phyloP scores from a whole-genome alignment of 257 asterid genomes.

The Nicotiana undulata region DNA sequence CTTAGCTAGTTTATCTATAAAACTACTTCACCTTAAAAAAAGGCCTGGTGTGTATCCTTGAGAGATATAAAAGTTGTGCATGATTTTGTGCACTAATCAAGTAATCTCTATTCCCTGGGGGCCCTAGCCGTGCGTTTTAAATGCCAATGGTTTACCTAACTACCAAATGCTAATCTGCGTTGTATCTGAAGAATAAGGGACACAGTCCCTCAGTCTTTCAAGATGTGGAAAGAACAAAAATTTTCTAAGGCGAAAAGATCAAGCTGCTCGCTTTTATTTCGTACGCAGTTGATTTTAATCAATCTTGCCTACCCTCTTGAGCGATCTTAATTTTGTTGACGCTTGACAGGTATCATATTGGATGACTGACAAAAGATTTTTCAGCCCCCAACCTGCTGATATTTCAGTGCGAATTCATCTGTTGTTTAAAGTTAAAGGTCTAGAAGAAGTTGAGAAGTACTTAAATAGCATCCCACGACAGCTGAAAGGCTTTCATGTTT shows the following conservation, averaged over 20 bases:
- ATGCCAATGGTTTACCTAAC: background rate
- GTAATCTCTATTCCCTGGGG: background rate
- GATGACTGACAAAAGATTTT: constrained; percentile 52
- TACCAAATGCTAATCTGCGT: background rate
- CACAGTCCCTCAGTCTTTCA: background rate
- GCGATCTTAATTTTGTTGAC: background rate
- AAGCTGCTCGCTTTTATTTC: background rate
- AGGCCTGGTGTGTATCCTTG: background rate
- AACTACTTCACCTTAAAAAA: background rate
- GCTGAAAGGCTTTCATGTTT: constrained; percentile 20
- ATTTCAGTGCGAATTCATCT: constrained; percentile 39
- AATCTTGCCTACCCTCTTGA: background rate
- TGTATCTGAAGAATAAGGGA: background rate
- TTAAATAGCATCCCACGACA: constrained; percentile 31
- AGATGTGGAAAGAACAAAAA: background rate
- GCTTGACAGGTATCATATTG: constrained; percentile 64
- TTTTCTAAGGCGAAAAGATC: background rate
- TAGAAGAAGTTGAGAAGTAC: constrained; percentile 50
- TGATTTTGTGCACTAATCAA: background rate
- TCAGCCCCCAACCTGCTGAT: constrained; percentile 26
- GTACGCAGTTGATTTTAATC: background rate
- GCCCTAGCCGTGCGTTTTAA: background rate
- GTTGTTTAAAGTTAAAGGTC: constrained; percentile 39
- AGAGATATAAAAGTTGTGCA: background rate
- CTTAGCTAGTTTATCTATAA: too few relatives aligned